Percentiles rank a stretch among this genome's conserved stretches.
phyloP scores from a whole-genome alignment of 2,329 filamentous ascomycete species.

The Aspergillus quadrilineatus region DNA sequence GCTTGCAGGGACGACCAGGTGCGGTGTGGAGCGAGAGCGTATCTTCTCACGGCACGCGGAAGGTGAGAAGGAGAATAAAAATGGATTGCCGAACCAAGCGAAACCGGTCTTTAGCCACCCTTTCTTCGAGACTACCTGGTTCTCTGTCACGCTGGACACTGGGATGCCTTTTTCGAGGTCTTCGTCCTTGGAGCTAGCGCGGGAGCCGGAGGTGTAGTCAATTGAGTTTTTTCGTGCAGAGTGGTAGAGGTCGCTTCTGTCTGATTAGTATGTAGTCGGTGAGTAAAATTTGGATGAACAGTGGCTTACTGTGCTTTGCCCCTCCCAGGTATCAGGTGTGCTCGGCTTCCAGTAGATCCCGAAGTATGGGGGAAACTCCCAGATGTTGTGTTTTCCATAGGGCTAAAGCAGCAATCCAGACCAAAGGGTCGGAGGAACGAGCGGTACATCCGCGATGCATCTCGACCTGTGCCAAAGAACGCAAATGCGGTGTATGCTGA shows the following conservation, averaged over 20 bases:
- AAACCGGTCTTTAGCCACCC: constrained; percentile 17
- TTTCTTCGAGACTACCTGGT: not conserved
- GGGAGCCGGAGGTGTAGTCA: not conserved
- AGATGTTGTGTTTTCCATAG: constrained; percentile 20
- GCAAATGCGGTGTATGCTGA: constrained; percentile 58
- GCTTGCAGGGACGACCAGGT: constrained; percentile 16
- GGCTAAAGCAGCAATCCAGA: constrained; percentile 35
- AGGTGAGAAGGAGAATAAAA: not conserved
- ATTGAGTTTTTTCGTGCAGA: not conserved
- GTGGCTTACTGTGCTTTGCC: constrained; percentile 21
- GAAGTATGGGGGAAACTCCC: constrained; percentile 14
- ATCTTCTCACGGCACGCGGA: constrained; percentile 1
- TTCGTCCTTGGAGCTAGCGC: not conserved
- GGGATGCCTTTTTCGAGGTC: constrained; percentile 23
- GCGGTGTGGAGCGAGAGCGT: constrained; percentile 16
- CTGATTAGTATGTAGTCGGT: not conserved
- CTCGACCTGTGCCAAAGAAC: constrained; percentile 65
- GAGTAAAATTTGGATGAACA: not conserved
- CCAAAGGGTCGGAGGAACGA: constrained; percentile 45
- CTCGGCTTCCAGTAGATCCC: constrained; percentile 28
- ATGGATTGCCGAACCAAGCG: constrained; percentile 16
- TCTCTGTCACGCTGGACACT: not conserved
- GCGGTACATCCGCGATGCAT: constrained; percentile 58
- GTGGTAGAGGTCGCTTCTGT: not conserved
- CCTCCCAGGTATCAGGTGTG: constrained; percentile 26